Evolutionary conservation across 306 rosid genomes (phyloP), one percentile per base, ranked within the genome.

Genomic region (Begonia loranthoides): DNA sequence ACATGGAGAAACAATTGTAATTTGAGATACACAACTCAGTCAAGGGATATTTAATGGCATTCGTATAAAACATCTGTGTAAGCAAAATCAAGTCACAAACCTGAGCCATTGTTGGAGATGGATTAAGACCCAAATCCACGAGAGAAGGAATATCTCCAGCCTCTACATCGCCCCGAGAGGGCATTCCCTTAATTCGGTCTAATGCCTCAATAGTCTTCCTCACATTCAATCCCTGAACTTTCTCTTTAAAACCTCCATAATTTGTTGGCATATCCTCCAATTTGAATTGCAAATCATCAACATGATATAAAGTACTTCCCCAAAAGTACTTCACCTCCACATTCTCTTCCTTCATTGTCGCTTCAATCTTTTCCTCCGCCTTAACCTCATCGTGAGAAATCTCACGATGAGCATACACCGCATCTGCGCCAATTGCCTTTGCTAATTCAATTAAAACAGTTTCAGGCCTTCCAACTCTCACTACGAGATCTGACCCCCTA

Each of bases 301-400:
- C 39, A 50, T 92, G 99, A 48, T 70, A 83, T 78, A 92, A 54
- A 36, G 99, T 92, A 41, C 96, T 86, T 4, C 99, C 99, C 99
- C 99, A 86, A 36, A 79, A 83, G 76, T 77, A 86, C 83, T 86
- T 86, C 5, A 92, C 63, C 63, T 92, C 96, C 59, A 87, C 79
- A 70, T 73, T 81, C 78, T 87, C 96, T 34, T 90, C 87, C 50
- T 80, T 86, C 95, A 86, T 70, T 13, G 78, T 79, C 6, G 69
- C 56, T 68, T 78, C 92, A 45, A 90, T 70, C 71, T 12, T 76
- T 77, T 80, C 92, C 77, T 90, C 99, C 15, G 77, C 47, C 69
- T 76, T 80, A n/a, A 68, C 85, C 79, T 86, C 96, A 17, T 86
- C 96, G 14, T 76, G 96, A 3, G 93, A 83, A 46, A 81, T 83